Conservation (phyloP, 495 filamentous ascomycete species). For the Penicillium fimorum region DNA sequence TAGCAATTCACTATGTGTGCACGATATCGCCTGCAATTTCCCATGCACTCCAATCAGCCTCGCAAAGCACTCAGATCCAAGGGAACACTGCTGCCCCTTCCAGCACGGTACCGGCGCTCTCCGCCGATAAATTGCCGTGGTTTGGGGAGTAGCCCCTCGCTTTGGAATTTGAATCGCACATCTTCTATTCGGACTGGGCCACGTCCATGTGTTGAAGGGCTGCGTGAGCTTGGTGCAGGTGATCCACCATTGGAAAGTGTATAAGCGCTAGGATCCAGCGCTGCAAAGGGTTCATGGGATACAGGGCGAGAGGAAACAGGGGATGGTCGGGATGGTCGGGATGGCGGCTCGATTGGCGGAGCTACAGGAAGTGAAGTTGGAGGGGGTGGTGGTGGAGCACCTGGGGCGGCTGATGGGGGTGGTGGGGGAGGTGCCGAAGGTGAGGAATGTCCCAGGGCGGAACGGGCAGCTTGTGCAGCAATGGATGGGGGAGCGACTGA, state of each 20-base stretch:
- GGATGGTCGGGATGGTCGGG: slow-evolving; percentile 54
- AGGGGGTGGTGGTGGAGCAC: slow-evolving; percentile 45
- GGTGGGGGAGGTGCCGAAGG: slow-evolving; percentile 48
- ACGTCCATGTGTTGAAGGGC: slow-evolving; percentile 41
- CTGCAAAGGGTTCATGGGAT: slow-evolving; percentile 50
- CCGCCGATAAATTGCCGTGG: slow-evolving; percentile 74
- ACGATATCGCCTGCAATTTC: slow-evolving; percentile 29
- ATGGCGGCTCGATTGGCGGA: slow-evolving; percentile 45
- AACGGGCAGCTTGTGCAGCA: slow-evolving; percentile 44
- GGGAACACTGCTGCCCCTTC: slow-evolving; percentile 89
- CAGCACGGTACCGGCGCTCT: slow-evolving; percentile 78
- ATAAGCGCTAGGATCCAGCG: slow-evolving; percentile 74
- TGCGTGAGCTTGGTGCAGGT: slow-evolving; percentile 28
- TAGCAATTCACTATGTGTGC: slow-evolving; percentile 29
- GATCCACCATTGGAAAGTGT: slow-evolving; percentile 63
- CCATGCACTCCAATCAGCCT: slow-evolving; percentile 27
- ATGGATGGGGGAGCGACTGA: slow-evolving; percentile 39
- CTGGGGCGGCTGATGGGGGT: slow-evolving; percentile 48
- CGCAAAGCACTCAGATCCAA: slow-evolving; percentile 66
- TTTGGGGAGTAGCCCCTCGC: slow-evolving; percentile 77
- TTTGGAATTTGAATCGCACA: slow-evolving; percentile 79
- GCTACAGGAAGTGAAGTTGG: slow-evolving; percentile 48
- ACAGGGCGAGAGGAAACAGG: slow-evolving; percentile 44
- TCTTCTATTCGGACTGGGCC: slow-evolving; percentile 68
- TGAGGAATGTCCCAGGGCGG: slow-evolving; percentile 25